Evolutionary conservation across 441 rosid genomes (phyloP).

Genomic region (Populus hybrid): DNA sequence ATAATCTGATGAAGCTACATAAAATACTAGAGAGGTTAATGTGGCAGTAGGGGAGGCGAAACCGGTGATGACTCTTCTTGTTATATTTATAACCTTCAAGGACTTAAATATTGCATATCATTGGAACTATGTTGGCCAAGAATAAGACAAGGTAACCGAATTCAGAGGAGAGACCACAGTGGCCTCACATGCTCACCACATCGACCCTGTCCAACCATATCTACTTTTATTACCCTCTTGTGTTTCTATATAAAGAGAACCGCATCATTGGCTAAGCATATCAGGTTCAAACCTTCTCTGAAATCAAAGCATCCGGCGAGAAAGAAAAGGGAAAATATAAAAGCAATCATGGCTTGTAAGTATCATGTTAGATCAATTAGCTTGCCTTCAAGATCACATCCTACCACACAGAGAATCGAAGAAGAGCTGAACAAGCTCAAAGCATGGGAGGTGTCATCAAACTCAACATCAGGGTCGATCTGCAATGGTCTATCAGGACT

Average conservation of each 20-base stretch:
- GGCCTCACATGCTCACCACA: constrained; percentile 31
- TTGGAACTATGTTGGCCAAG: constrained; percentile 26
- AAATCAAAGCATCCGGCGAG: constrained; percentile 10
- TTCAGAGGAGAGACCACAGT: constrained; percentile 21
- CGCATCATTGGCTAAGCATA: constrained; percentile 19
- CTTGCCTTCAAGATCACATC: constrained; percentile 70
- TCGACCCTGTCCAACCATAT: neutral
- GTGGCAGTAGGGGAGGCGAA: constrained; percentile 37
- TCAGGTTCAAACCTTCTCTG: constrained; percentile 13
- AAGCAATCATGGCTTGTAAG: constrained; percentile 38
- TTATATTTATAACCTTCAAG: constrained; percentile 13
- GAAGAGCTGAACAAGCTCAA: constrained; percentile 45
- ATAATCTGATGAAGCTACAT: neutral
- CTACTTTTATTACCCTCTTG: neutral
- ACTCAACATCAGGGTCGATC: constrained; percentile 36
- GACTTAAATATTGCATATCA: neutral
- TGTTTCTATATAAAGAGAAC: constrained; percentile 21
- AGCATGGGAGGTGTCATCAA: constrained; percentile 25
- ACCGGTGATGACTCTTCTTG: constrained; percentile 35
- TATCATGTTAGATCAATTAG: constrained; percentile 57
- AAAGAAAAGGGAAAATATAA: neutral
- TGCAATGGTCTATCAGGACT: constrained; percentile 32
- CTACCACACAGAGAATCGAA: constrained; percentile 42
- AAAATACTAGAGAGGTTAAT: constrained; percentile 18
- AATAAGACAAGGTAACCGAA: constrained; percentile 27